Evolutionary conservation across 768 basidiomycete species (phyloP).

Genomic region (Kwoniella sp.): DNA sequence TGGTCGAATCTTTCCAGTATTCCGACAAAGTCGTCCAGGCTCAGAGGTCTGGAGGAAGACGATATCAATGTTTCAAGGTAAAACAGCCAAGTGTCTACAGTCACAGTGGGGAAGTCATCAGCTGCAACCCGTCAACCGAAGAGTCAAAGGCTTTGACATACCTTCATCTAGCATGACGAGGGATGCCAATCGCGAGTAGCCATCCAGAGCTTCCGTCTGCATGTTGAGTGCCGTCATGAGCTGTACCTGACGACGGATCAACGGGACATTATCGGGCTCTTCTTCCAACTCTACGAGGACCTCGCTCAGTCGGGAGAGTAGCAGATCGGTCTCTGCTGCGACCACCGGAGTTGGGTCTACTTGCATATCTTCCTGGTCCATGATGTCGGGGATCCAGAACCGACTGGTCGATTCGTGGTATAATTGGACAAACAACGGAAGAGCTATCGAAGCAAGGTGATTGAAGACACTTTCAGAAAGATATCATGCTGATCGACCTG

Average conservation of each 20-base stretch:
- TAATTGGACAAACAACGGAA: too few species aligned
- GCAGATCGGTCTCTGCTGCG: neutral
- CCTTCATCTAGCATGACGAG: constrained; percentile 46
- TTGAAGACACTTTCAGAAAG: too few species aligned
- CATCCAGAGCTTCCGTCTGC: constrained; percentile 29
- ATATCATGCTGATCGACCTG: too few species aligned
- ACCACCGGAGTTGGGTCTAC: neutral
- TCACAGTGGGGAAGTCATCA: constrained; percentile 9
- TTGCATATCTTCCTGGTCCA: neutral
- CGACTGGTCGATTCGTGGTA: too few species aligned
- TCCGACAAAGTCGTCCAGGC: constrained; percentile 39
- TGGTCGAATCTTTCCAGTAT: constrained; percentile 39
- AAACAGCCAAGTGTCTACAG: constrained; percentile 35
- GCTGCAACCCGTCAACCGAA: too few species aligned
- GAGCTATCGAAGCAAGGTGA: too few species aligned
- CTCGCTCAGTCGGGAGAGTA: constrained; percentile 26
- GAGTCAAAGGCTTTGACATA: too few species aligned
- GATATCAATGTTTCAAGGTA: constrained; percentile 33
- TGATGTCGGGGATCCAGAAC: neutral
- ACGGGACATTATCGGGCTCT: constrained; percentile 38
- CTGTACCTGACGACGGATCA: constrained; percentile 31
- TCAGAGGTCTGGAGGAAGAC: constrained; percentile 14
- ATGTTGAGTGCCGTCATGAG: constrained; percentile 37
- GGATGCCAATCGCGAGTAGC: constrained; percentile 18
- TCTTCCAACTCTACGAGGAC: constrained; percentile 34